Percentiles rank a stretch among this genome's conserved stretches.
These are phyloP conservation scores for Phytopythium oedochilum DNA, from an alignment of 352 stramenopile genomes.

Conservation along the genomic window DNA sequence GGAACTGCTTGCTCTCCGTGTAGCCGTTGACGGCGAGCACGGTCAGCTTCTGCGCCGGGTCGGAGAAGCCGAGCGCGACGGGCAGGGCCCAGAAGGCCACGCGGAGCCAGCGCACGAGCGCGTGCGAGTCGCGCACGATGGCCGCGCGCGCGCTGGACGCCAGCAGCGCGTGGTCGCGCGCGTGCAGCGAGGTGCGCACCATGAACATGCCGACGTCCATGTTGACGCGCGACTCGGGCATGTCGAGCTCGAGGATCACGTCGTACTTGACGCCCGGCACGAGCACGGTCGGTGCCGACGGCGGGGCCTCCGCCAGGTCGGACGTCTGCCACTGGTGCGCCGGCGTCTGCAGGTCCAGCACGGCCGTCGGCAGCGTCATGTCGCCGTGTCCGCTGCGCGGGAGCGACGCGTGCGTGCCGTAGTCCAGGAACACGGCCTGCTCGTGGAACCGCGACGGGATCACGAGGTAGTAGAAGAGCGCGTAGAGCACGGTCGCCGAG, in stretches of 20 bases:
- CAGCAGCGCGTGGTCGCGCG: conserved; percentile 14
- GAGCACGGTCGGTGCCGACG: conserved; percentile 25
- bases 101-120: conserved; percentile 50
- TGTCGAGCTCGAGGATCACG: conserved; percentile 64
- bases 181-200: conserved; percentile 43
- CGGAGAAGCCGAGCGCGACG: conserved; percentile 46
- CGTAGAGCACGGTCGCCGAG: conserved; percentile 61
- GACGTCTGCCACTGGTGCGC: conserved; percentile 56
- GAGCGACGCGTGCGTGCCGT: conserved; percentile 50
- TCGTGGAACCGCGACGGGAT: conserved; percentile 77
- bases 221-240: conserved; percentile 60
- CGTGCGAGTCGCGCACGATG: conserved; percentile 57
- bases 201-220: conserved; percentile 78
- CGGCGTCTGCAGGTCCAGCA: conserved; percentile 47
- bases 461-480: conserved; percentile 66
- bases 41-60: conserved; percentile 45
- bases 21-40: conserved; percentile 71
- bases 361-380: conserved; percentile 44
- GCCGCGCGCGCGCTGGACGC: conserved; percentile 50
- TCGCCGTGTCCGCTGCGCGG: neutral
- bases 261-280: conserved; percentile 75
- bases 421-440: conserved; percentile 74
- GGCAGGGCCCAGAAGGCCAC: conserved; percentile 42
- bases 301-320: conserved; percentile 15
- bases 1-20: conserved; percentile 40